Base-by-base conservation (phyloP, 106 monocot species). In the Apostasia ramifera region DNA sequence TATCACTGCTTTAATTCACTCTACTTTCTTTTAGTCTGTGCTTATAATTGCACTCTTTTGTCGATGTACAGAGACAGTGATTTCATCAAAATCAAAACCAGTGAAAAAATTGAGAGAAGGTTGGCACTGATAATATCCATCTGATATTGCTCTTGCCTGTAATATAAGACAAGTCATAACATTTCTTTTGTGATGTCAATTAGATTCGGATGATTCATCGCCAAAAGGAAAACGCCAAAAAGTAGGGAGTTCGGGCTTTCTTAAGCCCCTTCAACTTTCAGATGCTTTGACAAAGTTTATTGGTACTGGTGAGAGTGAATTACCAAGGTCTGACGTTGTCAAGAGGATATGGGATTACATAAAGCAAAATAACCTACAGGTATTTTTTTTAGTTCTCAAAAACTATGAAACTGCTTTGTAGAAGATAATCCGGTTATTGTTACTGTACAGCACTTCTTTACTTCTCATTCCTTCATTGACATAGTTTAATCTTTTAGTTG, bases 311-410 rank as follows among this genome's bases (percentile, higher is more conserved):
- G 97, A 89, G 76, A 85, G 66, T 71, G 73, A 66, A 56, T 52
- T 98, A 51, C 68, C 92, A 64, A 74, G 97, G 39, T 55, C 82
- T 76, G 97, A 92, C 66, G 92, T 92, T 55, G 80, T 98, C 57
- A 98, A 92, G 67, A 89, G 80, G 56, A 81, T 92, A 72, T 98
- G 97, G 97, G 76, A 77, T 13, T 98, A 98, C 71, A 90, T 98
- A 43, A 98, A 98, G 70, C 66, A 85, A 71, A 98, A 98, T 61
- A 81, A 92, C 53, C 76, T 98, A 40, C 97, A 98, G 92, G 97
- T 98, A 76, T 57, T 66, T 62, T 73, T 45, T 63, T 57, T 10
- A 42, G 55, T 39, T 64, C 45, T 72, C 67, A 37, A 5, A 42
- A 38, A 14, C 40, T 14, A 4, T 10, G 48, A 45, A 49, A 50